Evolutionary conservation across 257 asterid species (phyloP).

Genomic region (Fraxinus quadrangulata): DNA sequence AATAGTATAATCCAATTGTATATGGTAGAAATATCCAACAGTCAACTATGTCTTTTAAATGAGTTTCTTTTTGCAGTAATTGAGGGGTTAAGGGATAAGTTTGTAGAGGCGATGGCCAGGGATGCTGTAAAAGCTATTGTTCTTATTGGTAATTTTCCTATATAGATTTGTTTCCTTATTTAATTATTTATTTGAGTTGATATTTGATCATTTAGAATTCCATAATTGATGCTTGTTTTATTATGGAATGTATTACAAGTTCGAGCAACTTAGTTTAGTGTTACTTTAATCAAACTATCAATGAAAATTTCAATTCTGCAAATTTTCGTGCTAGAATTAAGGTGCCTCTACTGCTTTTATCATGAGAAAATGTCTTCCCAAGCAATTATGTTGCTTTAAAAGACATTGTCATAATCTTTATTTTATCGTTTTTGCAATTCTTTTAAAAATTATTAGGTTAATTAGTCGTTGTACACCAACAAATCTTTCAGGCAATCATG

Average conservation of each 20-base stretch:
- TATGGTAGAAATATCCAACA: constrained; percentile 66
- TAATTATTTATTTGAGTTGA: background rate
- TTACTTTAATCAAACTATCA: background rate
- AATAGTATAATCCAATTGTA: constrained; percentile 60
- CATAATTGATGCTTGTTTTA: background rate
- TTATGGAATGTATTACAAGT: background rate
- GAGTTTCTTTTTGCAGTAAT: constrained; percentile 25
- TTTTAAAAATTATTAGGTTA: too few species aligned
- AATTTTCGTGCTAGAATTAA: background rate
- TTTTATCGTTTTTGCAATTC: too few species aligned
- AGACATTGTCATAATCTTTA: too few species aligned
- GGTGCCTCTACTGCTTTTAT: too few species aligned
- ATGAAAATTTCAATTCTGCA: background rate
- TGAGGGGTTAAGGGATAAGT: constrained; percentile 41
- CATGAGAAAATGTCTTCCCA: too few species aligned
- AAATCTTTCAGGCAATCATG: too few species aligned
- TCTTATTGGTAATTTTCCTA: constrained; percentile 34
- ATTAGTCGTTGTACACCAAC: too few species aligned
- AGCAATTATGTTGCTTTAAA: too few species aligned
- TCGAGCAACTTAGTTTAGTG: background rate
- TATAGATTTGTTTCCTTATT: background rate
- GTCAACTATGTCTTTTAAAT: constrained; percentile 29
- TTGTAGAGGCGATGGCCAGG: constrained; percentile 40
- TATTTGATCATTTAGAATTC: background rate
- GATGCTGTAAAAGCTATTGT: constrained; percentile 53